These are phyloP conservation scores for Blepharisma undulans DNA, from an alignment of 169 alveolate species.

Conservation along the genomic window DNA sequence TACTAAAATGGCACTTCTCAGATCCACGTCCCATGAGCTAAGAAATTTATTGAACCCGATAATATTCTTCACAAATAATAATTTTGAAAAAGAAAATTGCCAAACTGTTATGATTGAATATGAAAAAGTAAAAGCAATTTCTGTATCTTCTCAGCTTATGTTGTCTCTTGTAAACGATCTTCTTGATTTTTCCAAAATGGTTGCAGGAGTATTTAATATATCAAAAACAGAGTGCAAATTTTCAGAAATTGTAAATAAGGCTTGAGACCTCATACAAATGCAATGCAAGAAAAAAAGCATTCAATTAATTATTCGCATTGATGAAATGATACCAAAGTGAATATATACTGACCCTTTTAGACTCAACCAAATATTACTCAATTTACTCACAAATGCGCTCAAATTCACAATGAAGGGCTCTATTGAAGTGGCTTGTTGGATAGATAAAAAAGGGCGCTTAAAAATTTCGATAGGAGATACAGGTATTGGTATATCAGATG, in stretches of 20 bases:
- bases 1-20: not conserved
- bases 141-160: too few species aligned
- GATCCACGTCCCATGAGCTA: not conserved
- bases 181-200: not conserved
- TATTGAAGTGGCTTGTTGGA: not conserved
- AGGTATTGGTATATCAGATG: slow-evolving; percentile 13
- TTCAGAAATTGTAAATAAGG: not conserved
- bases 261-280: not conserved
- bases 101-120: too few species aligned
- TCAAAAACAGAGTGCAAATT: not conserved
- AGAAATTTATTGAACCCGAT: not conserved
- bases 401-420: not conserved
- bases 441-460: not conserved
- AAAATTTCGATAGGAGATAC: not conserved
- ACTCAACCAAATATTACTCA: not conserved
- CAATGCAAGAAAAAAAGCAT: not conserved
- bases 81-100: too few species aligned
- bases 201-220: not conserved
- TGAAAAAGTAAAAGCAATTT: too few species aligned
- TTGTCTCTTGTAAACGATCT: slow-evolving; percentile 1
- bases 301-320: not conserved
- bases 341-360: slow-evolving; percentile 10
- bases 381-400: not conserved
- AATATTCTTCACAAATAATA: too few species aligned
- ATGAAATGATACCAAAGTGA: not conserved